Conservation (phyloP, 2,329 filamentous ascomycete genomes). For the Claviceps sp. region DNA sequence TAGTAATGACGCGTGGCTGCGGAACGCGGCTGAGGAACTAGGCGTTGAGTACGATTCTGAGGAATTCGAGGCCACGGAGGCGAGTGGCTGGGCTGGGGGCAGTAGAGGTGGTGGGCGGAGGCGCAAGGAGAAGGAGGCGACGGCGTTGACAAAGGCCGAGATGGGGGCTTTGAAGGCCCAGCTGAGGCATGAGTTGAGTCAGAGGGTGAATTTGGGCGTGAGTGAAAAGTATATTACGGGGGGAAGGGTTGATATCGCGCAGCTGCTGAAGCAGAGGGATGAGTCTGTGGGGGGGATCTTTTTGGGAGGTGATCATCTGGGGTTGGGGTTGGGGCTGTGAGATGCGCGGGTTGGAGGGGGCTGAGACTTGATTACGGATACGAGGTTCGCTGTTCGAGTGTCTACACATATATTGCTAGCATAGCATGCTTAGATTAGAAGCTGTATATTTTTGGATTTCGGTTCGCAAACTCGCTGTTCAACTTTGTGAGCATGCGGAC, state of each 20-base stretch:
- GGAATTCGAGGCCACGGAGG: constrained; percentile 69
- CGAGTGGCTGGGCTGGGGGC: constrained; percentile 43
- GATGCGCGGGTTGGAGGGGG: too few relatives aligned
- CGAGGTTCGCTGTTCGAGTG: too few relatives aligned
- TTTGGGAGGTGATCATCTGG: constrained; percentile 27
- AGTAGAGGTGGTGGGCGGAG: constrained; percentile 62
- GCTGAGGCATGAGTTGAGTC: constrained; percentile 54
- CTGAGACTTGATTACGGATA: too few relatives aligned
- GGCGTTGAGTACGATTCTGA: constrained; percentile 90
- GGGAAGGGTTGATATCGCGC: constrained; percentile 71
- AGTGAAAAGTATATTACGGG: constrained; percentile 75
- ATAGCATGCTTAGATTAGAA: not conserved
- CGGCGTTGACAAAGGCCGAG: constrained; percentile 58
- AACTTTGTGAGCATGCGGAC: too few relatives aligned
- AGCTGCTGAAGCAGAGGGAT: constrained; percentile 49
- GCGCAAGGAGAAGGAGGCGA: constrained; percentile 59
- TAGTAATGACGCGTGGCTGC: constrained; percentile 75
- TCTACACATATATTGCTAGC: not conserved
- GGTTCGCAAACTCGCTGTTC: too few relatives aligned
- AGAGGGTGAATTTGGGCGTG: constrained; percentile 74
- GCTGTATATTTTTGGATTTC: not conserved
- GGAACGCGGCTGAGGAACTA: constrained; percentile 75
- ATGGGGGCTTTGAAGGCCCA: constrained; percentile 56
- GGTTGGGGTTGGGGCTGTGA: constrained; percentile 8
- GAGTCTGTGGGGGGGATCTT: constrained; percentile 26